These are phyloP conservation scores for Leccinum insolens DNA, from an alignment of 1,284 basidiomycete genomes.

Conservation along the genomic window DNA sequence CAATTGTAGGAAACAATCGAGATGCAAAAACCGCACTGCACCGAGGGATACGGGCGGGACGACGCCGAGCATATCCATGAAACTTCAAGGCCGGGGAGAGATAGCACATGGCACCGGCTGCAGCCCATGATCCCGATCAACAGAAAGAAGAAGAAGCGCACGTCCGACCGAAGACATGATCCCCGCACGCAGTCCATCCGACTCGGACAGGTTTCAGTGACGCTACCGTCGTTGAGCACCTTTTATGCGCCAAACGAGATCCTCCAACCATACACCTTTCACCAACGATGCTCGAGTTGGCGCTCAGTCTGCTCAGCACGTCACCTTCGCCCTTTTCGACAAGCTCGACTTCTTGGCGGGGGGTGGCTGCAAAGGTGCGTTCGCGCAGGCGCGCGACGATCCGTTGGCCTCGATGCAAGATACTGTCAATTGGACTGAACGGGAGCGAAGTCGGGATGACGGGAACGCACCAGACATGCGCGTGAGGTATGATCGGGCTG, in stretches of 20 bases:
- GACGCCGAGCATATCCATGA: constrained; percentile 86
- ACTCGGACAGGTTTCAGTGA: constrained; percentile 69
- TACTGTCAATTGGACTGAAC: background rate
- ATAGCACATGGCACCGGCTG: constrained; percentile 96
- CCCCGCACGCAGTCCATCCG: constrained; percentile 85
- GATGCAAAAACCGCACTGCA: constrained; percentile 42
- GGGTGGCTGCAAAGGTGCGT: constrained; percentile 80
- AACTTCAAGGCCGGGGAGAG: constrained; percentile 86
- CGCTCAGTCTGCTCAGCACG: constrained; percentile 88
- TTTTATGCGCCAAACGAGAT: background rate
- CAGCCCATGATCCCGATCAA: constrained; percentile 5
- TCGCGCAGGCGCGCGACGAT: constrained; percentile 91
- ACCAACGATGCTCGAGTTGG: constrained; percentile 93
- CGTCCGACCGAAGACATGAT: constrained; percentile 90
- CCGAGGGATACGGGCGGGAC: constrained; percentile 96
- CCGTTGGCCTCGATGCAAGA: constrained; percentile 65
- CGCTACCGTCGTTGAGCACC: constrained; percentile 43
- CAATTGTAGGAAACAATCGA: background rate
- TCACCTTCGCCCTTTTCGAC: constrained; percentile 95
- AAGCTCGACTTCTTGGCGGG: constrained; percentile 92
- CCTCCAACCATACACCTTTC: constrained; percentile 62
- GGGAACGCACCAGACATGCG: constrained; percentile 66
- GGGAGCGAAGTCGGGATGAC: background rate
- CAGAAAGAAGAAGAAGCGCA: constrained; percentile 43
- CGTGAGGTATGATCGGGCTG: constrained; percentile 88